Conservation (phyloP, 257 asterid species). For the Capsicum rhomboideum region DNA sequence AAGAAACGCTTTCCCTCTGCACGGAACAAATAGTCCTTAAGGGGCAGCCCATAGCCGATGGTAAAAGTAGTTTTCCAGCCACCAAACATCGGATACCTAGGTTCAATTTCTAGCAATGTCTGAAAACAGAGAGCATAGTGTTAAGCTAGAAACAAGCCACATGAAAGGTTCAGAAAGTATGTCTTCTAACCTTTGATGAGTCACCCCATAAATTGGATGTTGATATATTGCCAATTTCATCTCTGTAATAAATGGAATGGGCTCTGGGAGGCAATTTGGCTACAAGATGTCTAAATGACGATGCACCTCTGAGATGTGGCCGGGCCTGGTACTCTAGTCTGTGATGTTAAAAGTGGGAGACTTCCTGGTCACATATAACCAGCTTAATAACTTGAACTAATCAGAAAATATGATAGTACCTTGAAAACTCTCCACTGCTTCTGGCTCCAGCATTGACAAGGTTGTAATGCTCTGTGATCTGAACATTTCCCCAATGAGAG, state of each 20-base stretch:
- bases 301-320: conserved; percentile 76
- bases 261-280: conserved; percentile 88
- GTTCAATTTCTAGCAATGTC: conserved; percentile 92
- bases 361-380: neutral
- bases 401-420: conserved; percentile 35
- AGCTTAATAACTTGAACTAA: neutral
- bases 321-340: conserved; percentile 83
- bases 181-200: conserved; percentile 49
- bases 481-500: conserved; percentile 99
- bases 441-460: conserved; percentile 85
- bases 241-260: conserved; percentile 93
- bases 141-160: conserved; percentile 10
- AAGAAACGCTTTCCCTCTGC: conserved; percentile 76
- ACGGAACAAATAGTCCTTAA: conserved; percentile 75
- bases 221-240: conserved; percentile 93
- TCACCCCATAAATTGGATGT: conserved; percentile 83
- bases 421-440: conserved; percentile 82
- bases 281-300: conserved; percentile 60
- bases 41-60: conserved; percentile 90
- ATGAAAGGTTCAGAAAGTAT: conserved; percentile 1
- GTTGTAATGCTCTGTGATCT: conserved; percentile 75
- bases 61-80: conserved; percentile 98
- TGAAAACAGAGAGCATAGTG: conserved; percentile 27
- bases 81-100: conserved; percentile 96
- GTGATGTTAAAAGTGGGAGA: conserved; percentile 15